Base-by-base conservation (phyloP, 805 yeast species). In the Sporopachydermia lactativora region DNA sequence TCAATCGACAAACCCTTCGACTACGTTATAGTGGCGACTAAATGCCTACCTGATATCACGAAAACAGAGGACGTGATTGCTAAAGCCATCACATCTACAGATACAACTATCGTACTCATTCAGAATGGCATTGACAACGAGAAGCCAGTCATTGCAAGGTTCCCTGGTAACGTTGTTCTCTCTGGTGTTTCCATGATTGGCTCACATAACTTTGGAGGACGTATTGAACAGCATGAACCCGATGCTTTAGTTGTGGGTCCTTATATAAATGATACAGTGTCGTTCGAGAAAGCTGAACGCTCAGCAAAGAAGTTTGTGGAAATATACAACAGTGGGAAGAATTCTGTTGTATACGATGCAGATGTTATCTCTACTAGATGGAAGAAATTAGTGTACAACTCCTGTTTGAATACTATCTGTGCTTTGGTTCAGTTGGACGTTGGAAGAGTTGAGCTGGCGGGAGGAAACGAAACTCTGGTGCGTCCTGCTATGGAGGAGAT, bases 71-170 rank as follows among this genome's bases (percentile, higher is more conserved):
- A 74, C 8, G 52, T 77, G 37, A 64, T 67, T 34, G 65, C 50
- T 6, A 71, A 73, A 1, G 75, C 71, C 3, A 67, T 78, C 34
- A 59, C 70, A 24, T 54, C 64, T 1, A 58, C 49, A 17, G 55
- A 57, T 31, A 68, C 79, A 4, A 58, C 72, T 11, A 58, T 77
- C 36, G 68, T 79, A 2, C 62, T 80, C 42, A 59, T 79, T 41
- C 85, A 78, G 55, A 78, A 77, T 52, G 86, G 84, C 0, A 61
- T 78, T 44, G 82, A 74, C 42, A 65, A 73, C 40, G 83, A 75
- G 42, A 61, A 64, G 46, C 77, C 78, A 11, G 60, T 77, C 15
- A 59, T 71, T 41, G 56, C 53, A n/a, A 61, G 61, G 13, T 77
- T 61, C 49, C 81, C 81, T 1, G 53, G 60, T 13, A 65, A 63